Evolutionary conservation across 176 grass and related monocot species (phyloP).

Genomic region (Coix lacrymajobi): DNA sequence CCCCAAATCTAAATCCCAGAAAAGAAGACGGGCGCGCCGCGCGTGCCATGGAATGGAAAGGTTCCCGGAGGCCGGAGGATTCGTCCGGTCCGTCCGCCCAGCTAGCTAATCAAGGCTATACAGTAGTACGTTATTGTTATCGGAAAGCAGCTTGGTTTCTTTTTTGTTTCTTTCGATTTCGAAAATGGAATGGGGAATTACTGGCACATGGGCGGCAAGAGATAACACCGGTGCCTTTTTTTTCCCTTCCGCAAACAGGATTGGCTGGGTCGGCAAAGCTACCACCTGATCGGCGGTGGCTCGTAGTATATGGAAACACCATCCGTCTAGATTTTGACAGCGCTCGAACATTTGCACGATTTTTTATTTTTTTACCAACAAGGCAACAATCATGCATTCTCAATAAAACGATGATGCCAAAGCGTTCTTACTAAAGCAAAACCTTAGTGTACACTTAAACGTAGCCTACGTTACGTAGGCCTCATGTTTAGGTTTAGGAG

Average conservation of each 20-base stretch:
- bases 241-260: neutral
- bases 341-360: neutral
- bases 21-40: neutral
- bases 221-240: neutral
- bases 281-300: too few species aligned
- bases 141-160: neutral
- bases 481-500: neutral
- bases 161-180: too few species aligned
- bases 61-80: slow-evolving; percentile 19
- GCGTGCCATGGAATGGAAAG: neutral
- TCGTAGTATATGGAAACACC: neutral
- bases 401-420: neutral
- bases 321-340: neutral
- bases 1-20: neutral
- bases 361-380: neutral
- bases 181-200: neutral
- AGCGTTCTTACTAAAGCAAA: neutral
- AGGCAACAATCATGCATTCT: neutral
- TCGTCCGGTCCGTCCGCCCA: neutral
- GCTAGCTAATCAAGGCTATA: neutral
- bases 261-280: neutral
- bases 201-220: neutral
- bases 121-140: neutral
- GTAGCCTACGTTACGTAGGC: too few species aligned
- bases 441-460: neutral